Evolutionary conservation across 306 rosid genomes (phyloP).

Genomic region (Ziziphus jujuba): DNA sequence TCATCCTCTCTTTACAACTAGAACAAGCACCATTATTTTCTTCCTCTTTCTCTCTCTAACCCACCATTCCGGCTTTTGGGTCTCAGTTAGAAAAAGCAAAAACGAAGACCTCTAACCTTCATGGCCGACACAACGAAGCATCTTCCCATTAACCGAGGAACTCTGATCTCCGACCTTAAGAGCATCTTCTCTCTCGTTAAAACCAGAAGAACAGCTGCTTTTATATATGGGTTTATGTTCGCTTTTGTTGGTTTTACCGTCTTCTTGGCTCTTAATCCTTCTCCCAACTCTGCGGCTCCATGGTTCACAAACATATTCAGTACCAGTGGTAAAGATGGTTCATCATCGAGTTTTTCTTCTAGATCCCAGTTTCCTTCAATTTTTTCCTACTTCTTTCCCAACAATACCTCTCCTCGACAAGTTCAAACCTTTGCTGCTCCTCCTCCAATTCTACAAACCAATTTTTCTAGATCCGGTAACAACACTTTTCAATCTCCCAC

Average conservation of each 20-base stretch:
- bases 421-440: conserved; percentile 13
- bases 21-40: too few species aligned
- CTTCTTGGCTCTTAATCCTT: conserved; percentile 67
- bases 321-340: background rate
- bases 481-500: conserved; percentile 31
- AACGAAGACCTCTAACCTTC: conserved; percentile 6
- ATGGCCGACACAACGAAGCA: conserved; percentile 81
- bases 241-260: conserved; percentile 66
- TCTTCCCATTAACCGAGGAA: conserved; percentile 41
- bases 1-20: too few species aligned
- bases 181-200: conserved; percentile 57
- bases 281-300: conserved; percentile 57
- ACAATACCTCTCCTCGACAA: conserved; percentile 27
- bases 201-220: conserved; percentile 56
- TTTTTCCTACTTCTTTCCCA: conserved; percentile 53
- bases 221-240: conserved; percentile 62
- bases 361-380: conserved; percentile 54
- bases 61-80: background rate
- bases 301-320: conserved; percentile 55
- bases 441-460: conserved; percentile 15
- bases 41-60: background rate
- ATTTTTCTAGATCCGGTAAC: conserved; percentile 57
- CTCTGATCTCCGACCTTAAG: conserved; percentile 50
- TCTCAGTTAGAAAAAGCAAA: background rate
- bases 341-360: conserved; percentile 9